Evolutionary conservation across 2,329 filamentous ascomycete genomes (phyloP).

Genomic region (Colletotrichum cuscutae): DNA sequence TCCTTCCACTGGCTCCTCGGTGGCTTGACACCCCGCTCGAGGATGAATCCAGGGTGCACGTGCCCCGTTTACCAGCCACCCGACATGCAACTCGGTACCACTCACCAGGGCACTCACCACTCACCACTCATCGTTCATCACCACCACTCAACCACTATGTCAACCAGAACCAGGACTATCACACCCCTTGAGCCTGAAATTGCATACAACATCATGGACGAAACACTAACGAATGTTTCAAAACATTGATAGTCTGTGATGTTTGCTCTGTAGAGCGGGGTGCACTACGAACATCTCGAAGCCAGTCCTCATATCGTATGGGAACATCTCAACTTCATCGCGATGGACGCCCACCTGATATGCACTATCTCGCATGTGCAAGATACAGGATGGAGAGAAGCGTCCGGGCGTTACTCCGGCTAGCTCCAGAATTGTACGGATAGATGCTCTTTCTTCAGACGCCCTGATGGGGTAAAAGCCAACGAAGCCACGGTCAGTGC

Average conservation of each 20-base stretch:
- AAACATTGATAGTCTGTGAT: constrained; percentile 29
- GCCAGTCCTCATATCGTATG: not conserved
- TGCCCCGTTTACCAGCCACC: constrained; percentile 29
- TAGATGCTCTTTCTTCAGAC: constrained; percentile 2
- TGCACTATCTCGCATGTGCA: not conserved
- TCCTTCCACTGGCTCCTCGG: constrained; percentile 8
- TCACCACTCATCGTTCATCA: not conserved
- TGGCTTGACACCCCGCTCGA: constrained; percentile 24
- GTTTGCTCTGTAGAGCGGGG: not conserved
- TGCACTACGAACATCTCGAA: not conserved
- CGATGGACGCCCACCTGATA: not conserved
- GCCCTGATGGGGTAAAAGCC: constrained; percentile 1
- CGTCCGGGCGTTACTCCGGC: not conserved
- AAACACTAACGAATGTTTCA: constrained; percentile 33
- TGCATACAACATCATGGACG: constrained; percentile 19
- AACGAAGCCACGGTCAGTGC: constrained; percentile 13
- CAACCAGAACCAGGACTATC: not conserved
- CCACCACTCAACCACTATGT: not conserved
- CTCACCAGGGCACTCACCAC: not conserved
- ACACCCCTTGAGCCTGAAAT: not conserved
- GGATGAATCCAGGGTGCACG: constrained; percentile 14
- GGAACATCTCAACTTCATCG: not conserved
- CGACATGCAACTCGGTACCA: not conserved
- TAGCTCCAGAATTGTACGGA: not conserved
- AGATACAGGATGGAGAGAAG: not conserved